phyloP scores from a whole-genome alignment of 495 filamentous ascomycete species.

The Tricharina praecox region DNA sequence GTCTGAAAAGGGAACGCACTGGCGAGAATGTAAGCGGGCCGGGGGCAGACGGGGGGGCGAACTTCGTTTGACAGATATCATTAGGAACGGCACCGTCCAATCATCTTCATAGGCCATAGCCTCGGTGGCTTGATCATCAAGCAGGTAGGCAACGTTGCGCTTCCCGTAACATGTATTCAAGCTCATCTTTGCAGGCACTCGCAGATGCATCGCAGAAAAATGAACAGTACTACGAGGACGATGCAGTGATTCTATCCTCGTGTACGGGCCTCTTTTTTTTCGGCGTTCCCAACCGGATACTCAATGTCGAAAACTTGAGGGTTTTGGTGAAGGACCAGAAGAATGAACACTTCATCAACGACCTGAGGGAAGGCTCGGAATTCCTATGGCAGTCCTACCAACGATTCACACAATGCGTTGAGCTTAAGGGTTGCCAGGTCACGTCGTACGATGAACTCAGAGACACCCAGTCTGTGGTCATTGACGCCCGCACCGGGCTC shows the following conservation, averaged over 20 bases:
- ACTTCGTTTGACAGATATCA: neutral
- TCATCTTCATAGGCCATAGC: slow-evolving; percentile 28
- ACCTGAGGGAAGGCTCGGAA: slow-evolving; percentile 7
- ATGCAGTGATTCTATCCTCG: slow-evolving; percentile 2
- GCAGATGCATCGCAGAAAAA: neutral
- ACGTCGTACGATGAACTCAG: slow-evolving; percentile 1
- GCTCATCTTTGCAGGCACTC: neutral
- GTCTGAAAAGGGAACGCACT: neutral
- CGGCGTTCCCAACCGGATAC: slow-evolving; percentile 8
- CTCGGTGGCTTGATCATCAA: slow-evolving; percentile 24
- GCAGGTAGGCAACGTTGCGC: slow-evolving; percentile 6
- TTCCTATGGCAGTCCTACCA: neutral
- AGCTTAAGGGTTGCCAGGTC: neutral
- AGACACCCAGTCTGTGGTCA: neutral
- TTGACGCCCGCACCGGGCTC: neutral
- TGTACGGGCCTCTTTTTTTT: slow-evolving; percentile 11
- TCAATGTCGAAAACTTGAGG: neutral
- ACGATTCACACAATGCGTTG: neutral
- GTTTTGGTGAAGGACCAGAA: slow-evolving; percentile 6
- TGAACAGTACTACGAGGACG: neutral
- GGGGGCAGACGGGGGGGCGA: neutral
- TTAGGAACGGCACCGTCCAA: slow-evolving; percentile 14
- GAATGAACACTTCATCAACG: slow-evolving; percentile 3
- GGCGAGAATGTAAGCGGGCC: slow-evolving; percentile 1
- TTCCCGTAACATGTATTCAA: neutral